Base-by-base conservation (phyloP, 305 asterid genomes). In the Salvia sclarea region DNA sequence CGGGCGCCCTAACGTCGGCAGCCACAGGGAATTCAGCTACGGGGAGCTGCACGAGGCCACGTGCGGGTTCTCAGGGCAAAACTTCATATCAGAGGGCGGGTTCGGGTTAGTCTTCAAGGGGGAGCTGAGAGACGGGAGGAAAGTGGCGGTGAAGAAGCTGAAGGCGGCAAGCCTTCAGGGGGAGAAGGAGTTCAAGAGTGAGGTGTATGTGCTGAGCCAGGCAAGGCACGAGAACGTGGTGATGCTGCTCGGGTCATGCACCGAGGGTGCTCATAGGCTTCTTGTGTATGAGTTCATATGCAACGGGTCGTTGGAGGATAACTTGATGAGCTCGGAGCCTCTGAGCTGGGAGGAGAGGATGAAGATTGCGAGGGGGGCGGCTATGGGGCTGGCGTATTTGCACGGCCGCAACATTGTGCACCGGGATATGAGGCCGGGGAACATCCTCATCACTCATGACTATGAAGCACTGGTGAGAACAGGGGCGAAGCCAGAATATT, bases 371-470 rank as follows among this genome's bases (percentile, higher is more conserved):
- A 13, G 79, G 55, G 96, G 95, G 61, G 86, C 92, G 17, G 95
- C 95, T 57, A 80, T 77, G 79, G 96, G 95, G 7, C 76, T 87
- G 54, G 84, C 82, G 44, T 85, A 84, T 73, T 72, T 89, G 10
- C 96, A 89, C 30, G 53, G 69, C 11, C 79, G 56, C 37, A 85
- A 81, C 65, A 87, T 87, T 52, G 71, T 89, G 60, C 96, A 89
- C 48, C 72, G 96, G 60, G 96, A 89, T 67, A 79, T 89, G 83
- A 85, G 88, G 62, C 95, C 95, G 5, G 77, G 77, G 57, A 89
- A 89, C 75, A 87, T 89, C 53, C 96, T 89, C 74, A 83, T 87
- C 54, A 89, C 92, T 3, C 96, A 89, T 81, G 92, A 89, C 82
- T 71, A 85, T 66, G 86, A 85, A 58, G 70, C 96, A 9, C 74